These are phyloP conservation scores for Thozetella sp. DNA, from an alignment of 495 filamentous ascomycete species.

Conservation along the genomic window DNA sequence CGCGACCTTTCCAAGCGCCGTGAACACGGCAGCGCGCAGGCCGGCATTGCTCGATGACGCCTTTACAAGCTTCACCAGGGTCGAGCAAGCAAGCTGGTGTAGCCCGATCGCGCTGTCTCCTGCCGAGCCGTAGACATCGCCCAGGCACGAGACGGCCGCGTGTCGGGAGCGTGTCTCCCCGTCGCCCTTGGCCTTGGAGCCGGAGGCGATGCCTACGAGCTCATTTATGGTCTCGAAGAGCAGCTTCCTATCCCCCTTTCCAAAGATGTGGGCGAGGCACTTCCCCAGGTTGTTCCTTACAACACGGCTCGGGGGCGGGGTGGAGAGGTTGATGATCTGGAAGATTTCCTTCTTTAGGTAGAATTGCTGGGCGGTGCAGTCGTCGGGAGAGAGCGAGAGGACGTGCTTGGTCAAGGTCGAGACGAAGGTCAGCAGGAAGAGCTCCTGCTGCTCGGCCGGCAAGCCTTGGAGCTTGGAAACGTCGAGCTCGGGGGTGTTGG, in stretches of 20 bases:
- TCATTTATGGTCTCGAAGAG: constrained; percentile 95
- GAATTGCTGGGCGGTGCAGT: constrained; percentile 83
- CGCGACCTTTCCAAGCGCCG: constrained; percentile 74
- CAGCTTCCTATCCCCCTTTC: constrained; percentile 85
- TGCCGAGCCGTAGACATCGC: constrained; percentile 84
- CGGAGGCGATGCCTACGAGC: constrained; percentile 72
- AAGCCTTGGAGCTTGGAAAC: constrained; percentile 84
- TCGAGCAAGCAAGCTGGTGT: constrained; percentile 70
- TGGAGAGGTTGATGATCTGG: constrained; percentile 83
- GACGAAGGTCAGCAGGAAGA: constrained; percentile 89
- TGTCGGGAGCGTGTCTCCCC: constrained; percentile 63
- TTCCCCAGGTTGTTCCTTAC: constrained; percentile 85
- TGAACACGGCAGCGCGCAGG: constrained; percentile 80
- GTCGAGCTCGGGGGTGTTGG: constrained; percentile 71
- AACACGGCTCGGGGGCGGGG: constrained; percentile 84
- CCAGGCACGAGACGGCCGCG: constrained; percentile 86
- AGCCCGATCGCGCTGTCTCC: constrained; percentile 92
- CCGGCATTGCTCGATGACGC: constrained; percentile 78
- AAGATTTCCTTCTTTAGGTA: constrained; percentile 89
- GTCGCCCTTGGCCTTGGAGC: constrained; percentile 82
- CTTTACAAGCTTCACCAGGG: constrained; percentile 80
- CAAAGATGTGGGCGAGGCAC: constrained; percentile 82
- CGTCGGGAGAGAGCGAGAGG: constrained; percentile 69
- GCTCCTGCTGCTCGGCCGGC: constrained; percentile 92
- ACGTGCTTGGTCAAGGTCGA: constrained; percentile 83